phyloP scores from a whole-genome alignment of 345 rosid species.

The Boechera retrofracta region DNA sequence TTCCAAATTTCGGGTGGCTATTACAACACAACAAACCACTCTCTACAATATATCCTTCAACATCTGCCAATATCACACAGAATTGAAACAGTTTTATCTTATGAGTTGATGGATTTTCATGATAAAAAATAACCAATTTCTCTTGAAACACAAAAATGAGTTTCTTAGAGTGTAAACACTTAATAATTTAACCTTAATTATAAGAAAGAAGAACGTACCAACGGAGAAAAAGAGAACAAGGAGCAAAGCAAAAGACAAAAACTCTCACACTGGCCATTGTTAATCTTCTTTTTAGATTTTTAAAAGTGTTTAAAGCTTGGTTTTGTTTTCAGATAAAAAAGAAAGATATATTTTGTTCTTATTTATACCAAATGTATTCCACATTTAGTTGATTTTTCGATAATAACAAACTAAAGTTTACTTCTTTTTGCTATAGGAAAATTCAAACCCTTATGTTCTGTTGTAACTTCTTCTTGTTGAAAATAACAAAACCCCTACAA shows the following conservation, averaged over 20 bases:
- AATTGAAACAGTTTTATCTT: background rate
- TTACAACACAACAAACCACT: slow-evolving; percentile 35
- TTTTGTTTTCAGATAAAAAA: background rate
- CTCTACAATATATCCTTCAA: background rate
- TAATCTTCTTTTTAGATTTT: slow-evolving; percentile 4
- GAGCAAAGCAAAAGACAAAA: slow-evolving; percentile 27
- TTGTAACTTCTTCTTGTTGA: too few relatives aligned
- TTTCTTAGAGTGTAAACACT: too few relatives aligned
- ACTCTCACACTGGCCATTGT: slow-evolving; percentile 23
- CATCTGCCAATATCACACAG: background rate
- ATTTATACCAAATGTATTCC: slow-evolving; percentile 21
- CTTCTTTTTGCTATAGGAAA: too few relatives aligned
- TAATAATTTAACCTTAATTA: background rate
- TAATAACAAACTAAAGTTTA: background rate
- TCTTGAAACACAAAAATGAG: too few relatives aligned
- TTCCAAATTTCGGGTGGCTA: slow-evolving; percentile 37
- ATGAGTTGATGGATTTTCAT: too few relatives aligned
- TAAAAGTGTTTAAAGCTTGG: slow-evolving; percentile 9
- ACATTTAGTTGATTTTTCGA: background rate
- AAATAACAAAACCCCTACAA: too few relatives aligned
- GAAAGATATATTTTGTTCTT: background rate
- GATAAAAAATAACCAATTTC: too few relatives aligned
- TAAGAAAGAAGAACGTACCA: background rate
- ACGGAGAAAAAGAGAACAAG: slow-evolving; percentile 14
- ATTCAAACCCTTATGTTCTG: too few relatives aligned